Conservation (phyloP, 768 basidiomycete genomes). For the Imleria badia region DNA sequence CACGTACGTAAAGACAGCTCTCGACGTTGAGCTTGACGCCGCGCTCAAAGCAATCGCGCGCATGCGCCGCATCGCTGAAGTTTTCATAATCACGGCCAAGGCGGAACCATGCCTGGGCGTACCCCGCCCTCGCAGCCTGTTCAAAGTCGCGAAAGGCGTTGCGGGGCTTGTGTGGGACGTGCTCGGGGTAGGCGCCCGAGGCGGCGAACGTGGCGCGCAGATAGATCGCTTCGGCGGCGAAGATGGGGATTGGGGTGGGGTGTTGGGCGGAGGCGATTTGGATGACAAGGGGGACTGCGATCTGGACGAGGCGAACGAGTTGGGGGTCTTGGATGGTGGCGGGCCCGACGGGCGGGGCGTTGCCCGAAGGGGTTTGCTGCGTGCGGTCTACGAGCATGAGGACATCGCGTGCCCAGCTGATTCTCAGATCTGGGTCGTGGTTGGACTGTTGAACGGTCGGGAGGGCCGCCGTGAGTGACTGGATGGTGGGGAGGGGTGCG, state of each 20-base stretch:
- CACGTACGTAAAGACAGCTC: constrained; percentile 51
- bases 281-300: constrained; percentile 66
- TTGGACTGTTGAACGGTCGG: constrained; percentile 51
- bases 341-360: constrained; percentile 49
- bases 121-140: constrained; percentile 73
- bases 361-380: constrained; percentile 37
- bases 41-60: constrained; percentile 84
- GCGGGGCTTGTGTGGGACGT: constrained; percentile 65
- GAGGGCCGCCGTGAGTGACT: constrained; percentile 53
- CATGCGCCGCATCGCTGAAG: constrained; percentile 70
- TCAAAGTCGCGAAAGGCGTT: constrained; percentile 91
- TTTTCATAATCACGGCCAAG: constrained; percentile 91
- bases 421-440: constrained; percentile 57
- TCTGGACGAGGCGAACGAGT: constrained; percentile 56
- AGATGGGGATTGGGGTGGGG: constrained; percentile 36
- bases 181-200: constrained; percentile 68
- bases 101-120: constrained; percentile 83
- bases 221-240: constrained; percentile 73
- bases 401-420: constrained; percentile 81
- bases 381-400: constrained; percentile 67
- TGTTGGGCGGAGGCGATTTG: constrained; percentile 45
- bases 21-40: constrained; percentile 75
- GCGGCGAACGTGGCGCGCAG: constrained; percentile 71
- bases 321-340: constrained; percentile 56
- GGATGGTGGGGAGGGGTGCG: constrained; percentile 64